Base-by-base conservation (phyloP, 2,329 filamentous ascomycete genomes). In the Anisogramma anomala region DNA sequence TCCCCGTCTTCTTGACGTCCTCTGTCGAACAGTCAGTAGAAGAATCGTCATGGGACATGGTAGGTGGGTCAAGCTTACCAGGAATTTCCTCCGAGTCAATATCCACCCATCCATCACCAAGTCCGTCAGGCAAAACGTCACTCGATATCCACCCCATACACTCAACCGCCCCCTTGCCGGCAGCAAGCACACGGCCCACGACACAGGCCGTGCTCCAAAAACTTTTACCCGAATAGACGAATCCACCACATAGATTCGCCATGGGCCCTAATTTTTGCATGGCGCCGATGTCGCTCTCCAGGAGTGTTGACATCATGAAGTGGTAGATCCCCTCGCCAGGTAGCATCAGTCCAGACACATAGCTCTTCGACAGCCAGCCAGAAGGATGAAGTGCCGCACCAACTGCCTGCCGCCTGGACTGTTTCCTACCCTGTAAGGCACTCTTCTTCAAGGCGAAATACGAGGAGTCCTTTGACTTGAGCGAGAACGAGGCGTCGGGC, bases 101-200 rank as follows among this genome's bases (percentile, higher is more conserved):
- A 42, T 74, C 70, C 14, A 78, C 57, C 73, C 76, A 79, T 8
- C 74, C 73, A 34, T 77, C 69, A 6, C 58, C 59, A 13, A 70
- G 51, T 0, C 66, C 69, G 10, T 63, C 55, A 0, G 77, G 77
- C 2, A 68, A 52, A 14, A 80, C 65, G 39, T 77, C 71, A 22
- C 71, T 77, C 9, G 75, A 79, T 39, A 82, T 65, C 78, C 78
- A 80, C 38, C 77, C 77, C 74, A 82, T 76, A 53, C 77, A 77
- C 53, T 82, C 77, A 0, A 69, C 69, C 13, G 76, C 71, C 3
- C 75, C 76, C 39, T 69, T 69, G 6, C 74, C 72, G 20, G 76
- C 77, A 22, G 77, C 77, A 25, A 82, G 60, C 3, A 82, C 75
- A 20, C 76, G 71, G 3, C 77, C 78, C 8, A 82, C 70, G 31